Percentiles rank a stretch among this genome's conserved stretches.
Evolutionary conservation across 441 rosid genomes (phyloP).

Genomic region (Lepidium campestre): DNA sequence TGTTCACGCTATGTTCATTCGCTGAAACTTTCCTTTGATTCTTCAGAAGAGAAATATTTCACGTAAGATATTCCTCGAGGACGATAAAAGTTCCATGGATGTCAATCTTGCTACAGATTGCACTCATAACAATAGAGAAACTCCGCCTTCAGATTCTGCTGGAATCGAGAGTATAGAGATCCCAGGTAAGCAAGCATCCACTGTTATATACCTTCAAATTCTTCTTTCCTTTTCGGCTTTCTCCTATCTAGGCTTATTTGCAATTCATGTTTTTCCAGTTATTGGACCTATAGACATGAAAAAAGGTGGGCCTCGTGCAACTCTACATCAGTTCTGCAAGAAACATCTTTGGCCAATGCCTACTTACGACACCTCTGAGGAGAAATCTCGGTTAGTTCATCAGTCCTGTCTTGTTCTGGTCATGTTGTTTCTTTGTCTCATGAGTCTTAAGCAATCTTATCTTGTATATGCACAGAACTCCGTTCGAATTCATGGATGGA

Average conservation of each 20-base stretch:
- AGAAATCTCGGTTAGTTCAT: slow-evolving; percentile 44
- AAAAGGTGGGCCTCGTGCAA: slow-evolving; percentile 80
- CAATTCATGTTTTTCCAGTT: slow-evolving; percentile 27
- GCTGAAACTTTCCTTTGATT: background rate
- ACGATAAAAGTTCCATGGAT: slow-evolving; percentile 31
- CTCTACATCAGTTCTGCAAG: slow-evolving; percentile 64
- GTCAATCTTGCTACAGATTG: slow-evolving; percentile 6
- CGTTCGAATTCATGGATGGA: slow-evolving; percentile 43
- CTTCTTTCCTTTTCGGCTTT: background rate
- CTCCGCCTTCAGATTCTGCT: slow-evolving; percentile 16
- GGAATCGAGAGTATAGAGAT: background rate
- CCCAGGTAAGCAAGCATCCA: slow-evolving; percentile 15
- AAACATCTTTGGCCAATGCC: slow-evolving; percentile 76
- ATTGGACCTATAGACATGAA: slow-evolving; percentile 45
- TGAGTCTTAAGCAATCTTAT: background rate
- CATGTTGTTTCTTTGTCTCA: background rate
- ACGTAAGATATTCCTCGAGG: slow-evolving; percentile 29
- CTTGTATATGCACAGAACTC: slow-evolving; percentile 36
- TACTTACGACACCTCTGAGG: slow-evolving; percentile 42
- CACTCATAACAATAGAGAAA: slow-evolving; percentile 18
- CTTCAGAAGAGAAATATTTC: slow-evolving; percentile 57
- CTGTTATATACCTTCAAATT: background rate
- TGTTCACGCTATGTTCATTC: background rate
- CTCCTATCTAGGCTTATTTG: background rate
- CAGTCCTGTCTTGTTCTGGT: background rate